A percentile compares a stretch with the other conserved stretches of the same genome.
phyloP scores from a whole-genome alignment of 371 early-diverging fungal genomes.

The Lichtheimia corymbifera region DNA sequence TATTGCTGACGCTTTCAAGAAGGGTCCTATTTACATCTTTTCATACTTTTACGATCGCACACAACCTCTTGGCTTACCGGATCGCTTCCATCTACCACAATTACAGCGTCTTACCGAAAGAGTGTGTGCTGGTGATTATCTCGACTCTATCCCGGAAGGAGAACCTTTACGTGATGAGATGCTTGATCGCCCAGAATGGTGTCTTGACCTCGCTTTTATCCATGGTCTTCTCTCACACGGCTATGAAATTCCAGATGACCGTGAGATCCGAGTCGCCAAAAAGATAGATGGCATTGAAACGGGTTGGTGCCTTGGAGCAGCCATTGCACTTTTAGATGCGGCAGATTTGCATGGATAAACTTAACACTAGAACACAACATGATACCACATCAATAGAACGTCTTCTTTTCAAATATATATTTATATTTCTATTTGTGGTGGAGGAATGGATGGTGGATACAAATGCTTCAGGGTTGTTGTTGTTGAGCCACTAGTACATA shows the following conservation, averaged over 20 bases:
- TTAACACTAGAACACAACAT: too few relatives aligned
- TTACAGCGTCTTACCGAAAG: slow-evolving; percentile 60
- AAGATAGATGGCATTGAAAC: slow-evolving; percentile 93
- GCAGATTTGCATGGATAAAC: neutral
- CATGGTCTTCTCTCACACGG: slow-evolving; percentile 82
- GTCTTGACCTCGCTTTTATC: slow-evolving; percentile 89
- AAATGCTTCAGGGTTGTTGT: too few relatives aligned
- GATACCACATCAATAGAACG: too few relatives aligned
- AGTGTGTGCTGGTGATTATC: slow-evolving; percentile 68
- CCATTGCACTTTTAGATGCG: slow-evolving; percentile 76
- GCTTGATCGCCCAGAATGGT: slow-evolving; percentile 73
- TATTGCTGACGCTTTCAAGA: slow-evolving; percentile 65
- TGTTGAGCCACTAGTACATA: slow-evolving; percentile 14
- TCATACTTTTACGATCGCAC: slow-evolving; percentile 94
- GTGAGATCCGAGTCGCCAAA: slow-evolving; percentile 81
- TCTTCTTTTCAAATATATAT: too few relatives aligned
- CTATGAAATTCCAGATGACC: slow-evolving; percentile 77
- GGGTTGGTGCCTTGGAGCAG: slow-evolving; percentile 96
- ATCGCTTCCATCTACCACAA: slow-evolving; percentile 59
- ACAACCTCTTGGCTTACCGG: slow-evolving; percentile 66
- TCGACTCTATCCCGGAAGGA: slow-evolving; percentile 40
- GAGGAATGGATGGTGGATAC: neutral
- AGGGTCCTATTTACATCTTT: slow-evolving; percentile 89
- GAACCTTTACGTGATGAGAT: slow-evolving; percentile 50
- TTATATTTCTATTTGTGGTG: neutral